Conservation (phyloP, 129 eudicot genomes). For the Ambrosia artemisiifolia region DNA sequence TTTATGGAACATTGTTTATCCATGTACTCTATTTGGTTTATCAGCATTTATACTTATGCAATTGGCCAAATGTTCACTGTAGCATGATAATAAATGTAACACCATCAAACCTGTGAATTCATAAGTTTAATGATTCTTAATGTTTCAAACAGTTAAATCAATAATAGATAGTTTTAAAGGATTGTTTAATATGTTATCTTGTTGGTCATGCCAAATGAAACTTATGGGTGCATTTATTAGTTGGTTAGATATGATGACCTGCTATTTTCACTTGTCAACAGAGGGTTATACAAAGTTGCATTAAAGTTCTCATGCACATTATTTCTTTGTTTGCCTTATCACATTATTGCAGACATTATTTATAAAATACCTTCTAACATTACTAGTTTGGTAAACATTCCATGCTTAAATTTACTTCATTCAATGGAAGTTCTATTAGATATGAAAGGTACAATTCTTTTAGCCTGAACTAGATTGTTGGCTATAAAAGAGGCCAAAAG, state of each 20-base stretch:
- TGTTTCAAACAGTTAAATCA: not conserved
- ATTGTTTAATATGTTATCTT: not conserved
- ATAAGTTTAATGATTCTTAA: not conserved
- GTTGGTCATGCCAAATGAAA: not conserved
- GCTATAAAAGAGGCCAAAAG: slow-evolving; percentile 4
- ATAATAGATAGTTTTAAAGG: not conserved
- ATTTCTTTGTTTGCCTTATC: slow-evolving; percentile 3
- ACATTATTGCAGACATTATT: slow-evolving; percentile 7
- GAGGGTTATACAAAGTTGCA: not conserved
- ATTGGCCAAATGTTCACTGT: not conserved
- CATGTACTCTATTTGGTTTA: slow-evolving; percentile 3
- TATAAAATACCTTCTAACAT: not conserved
- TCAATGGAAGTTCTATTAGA: not conserved
- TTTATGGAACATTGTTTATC: slow-evolving; percentile 14
- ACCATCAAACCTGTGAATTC: not conserved
- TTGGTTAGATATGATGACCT: not conserved
- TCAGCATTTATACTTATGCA: slow-evolving; percentile 10
- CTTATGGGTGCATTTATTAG: not conserved
- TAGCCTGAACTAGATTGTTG: not conserved
- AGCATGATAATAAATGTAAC: slow-evolving; percentile 1
- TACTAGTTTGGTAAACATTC: slow-evolving; percentile 2
- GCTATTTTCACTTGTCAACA: not conserved
- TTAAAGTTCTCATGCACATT: slow-evolving; percentile 3
- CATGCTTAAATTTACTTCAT: slow-evolving; percentile 6
- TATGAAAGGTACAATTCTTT: not conserved